These are phyloP conservation scores for Vitis vinifera DNA, from an alignment of 164 flowering plant species.

Conservation along the genomic window ASM3070453v1 NC_081811.1:29035501-29036000, in stretches of 20 bases:
- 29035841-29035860: conserved; percentile 3
- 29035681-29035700: conserved; percentile 19
- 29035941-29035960: no score
- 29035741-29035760: conserved; percentile 19
- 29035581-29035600: no score
- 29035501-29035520: no score
- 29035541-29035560: no score
- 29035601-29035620: no score
- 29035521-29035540: no score
- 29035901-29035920: no score
- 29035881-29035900: no score
- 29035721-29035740: conserved; percentile 20
- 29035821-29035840: conserved; percentile 27
- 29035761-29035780: conserved; percentile 14
- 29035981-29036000: no score
- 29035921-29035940: neutral
- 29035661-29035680: conserved; percentile 21
- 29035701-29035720: conserved; percentile 22
- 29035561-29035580: no score
- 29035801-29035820: conserved; percentile 27
- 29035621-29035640: neutral
- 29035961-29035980: no score
- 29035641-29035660: conserved; percentile 17
- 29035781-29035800: conserved; percentile 25
- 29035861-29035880: no score